Conservation (phyloP, 139 green algal species). For the Pseudopediastrum boryanum region DNA sequence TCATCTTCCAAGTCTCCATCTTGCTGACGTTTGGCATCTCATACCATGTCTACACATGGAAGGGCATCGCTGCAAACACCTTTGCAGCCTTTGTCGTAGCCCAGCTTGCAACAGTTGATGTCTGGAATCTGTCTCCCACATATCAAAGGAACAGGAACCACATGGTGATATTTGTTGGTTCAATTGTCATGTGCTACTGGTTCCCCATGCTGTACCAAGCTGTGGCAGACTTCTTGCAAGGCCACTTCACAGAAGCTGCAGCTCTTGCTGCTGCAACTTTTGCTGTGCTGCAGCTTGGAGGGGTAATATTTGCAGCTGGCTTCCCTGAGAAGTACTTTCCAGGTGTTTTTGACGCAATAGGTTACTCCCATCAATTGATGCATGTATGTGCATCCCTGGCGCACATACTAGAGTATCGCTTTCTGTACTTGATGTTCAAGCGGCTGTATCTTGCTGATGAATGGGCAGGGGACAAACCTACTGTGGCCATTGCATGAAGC, state of each 20-base stretch:
- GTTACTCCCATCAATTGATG: conserved; percentile 34
- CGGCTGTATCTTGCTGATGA: no score
- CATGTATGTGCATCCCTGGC: conserved; percentile 25
- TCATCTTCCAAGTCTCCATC: conserved; percentile 36
- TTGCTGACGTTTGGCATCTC: conserved; percentile 25
- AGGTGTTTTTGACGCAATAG: conserved; percentile 12
- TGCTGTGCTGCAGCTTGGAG: conserved; percentile 18
- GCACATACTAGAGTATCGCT: conserved; percentile 35
- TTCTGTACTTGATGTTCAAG: conserved; percentile 29
- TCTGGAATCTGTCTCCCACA: conserved; percentile 3
- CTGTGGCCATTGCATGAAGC: no score
- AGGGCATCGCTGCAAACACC: conserved; percentile 8
- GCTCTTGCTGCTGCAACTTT: not conserved
- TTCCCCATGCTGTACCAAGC: conserved; percentile 34
- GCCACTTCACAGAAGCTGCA: not conserved
- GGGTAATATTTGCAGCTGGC: conserved; percentile 24
- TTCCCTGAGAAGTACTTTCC: conserved; percentile 26
- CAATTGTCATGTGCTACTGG: conserved; percentile 35
- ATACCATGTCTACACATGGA: conserved; percentile 23
- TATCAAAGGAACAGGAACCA: conserved; percentile 11
- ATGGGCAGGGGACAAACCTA: no score
- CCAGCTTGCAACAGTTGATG: not conserved
- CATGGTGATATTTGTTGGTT: conserved; percentile 33
- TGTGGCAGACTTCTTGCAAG: not conserved
- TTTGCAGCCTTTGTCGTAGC: conserved; percentile 4